Conservation (phyloP, 2,329 filamentous ascomycete genomes). For the Didymella sp. region DNA sequence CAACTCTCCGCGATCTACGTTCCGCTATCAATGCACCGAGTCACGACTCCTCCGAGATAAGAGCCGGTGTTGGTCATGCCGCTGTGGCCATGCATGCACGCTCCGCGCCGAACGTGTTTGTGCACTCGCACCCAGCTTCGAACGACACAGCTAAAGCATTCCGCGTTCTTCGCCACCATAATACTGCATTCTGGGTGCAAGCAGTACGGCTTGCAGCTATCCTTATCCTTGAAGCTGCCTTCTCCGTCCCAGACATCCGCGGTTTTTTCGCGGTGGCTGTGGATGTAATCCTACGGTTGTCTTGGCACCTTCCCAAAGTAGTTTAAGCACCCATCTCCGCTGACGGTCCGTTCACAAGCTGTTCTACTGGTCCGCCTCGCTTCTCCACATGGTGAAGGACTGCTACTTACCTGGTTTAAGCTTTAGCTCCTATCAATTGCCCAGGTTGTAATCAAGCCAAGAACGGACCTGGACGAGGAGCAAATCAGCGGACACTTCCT, state of each 20-base stretch:
- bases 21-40: conserved; percentile 12
- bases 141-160: not conserved
- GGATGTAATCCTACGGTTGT: conserved; percentile 8
- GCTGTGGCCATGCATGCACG: not conserved
- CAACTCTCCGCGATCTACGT: conserved; percentile 8
- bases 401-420: conserved; percentile 15
- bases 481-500: conserved; percentile 21
- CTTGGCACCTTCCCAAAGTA: conserved; percentile 34
- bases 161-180: conserved; percentile 4
- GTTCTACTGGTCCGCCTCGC: conserved; percentile 13
- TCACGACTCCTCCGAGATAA: conserved; percentile 16
- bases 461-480: conserved; percentile 17
- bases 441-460: conserved; percentile 28
- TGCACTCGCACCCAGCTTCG: not conserved
- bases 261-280: conserved; percentile 14
- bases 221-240: conserved; percentile 4
- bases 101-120: not conserved
- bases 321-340: conserved; percentile 3
- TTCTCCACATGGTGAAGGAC: conserved; percentile 12
- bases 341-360: conserved; percentile 3
- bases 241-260: conserved; percentile 9
- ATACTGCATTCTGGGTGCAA: not conserved
- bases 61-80: not conserved
- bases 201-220: not conserved
- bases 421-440: conserved; percentile 22